A percentile compares a stretch with the other conserved stretches of the same genome.
phyloP scores from a whole-genome alignment of 371 early-diverging fungal genomes.

The Mortierella sp. region DNA sequence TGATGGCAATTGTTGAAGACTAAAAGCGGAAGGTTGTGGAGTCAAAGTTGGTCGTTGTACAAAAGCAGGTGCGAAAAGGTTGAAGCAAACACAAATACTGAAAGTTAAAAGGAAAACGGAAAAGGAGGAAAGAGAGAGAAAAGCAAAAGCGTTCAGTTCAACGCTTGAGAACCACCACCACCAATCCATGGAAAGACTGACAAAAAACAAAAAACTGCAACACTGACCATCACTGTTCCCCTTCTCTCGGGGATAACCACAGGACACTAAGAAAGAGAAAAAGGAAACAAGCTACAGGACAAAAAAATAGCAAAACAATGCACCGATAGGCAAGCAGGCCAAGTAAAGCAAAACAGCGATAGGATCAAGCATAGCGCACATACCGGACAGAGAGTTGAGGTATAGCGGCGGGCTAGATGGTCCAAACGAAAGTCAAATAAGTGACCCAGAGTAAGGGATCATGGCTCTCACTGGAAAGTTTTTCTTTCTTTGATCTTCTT shows the following conservation, averaged over 20 bases:
- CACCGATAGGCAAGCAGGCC: background rate
- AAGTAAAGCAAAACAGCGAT: background rate
- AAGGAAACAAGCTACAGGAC: background rate
- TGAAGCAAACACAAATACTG: background rate
- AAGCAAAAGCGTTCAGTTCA: background rate
- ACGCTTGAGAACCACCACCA: background rate
- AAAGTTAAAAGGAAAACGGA: background rate
- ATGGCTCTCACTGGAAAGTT: background rate
- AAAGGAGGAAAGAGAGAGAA: background rate
- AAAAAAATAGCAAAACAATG: background rate
- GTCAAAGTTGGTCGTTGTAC: background rate
- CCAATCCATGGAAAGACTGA: background rate
- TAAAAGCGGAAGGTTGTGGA: too few species aligned
- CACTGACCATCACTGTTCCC: background rate
- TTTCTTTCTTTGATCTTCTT: background rate
- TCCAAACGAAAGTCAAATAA: background rate
- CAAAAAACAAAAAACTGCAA: background rate
- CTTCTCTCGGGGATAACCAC: background rate
- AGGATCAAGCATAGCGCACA: background rate
- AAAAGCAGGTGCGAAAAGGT: background rate
- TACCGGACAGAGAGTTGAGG: background rate
- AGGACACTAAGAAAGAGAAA: background rate
- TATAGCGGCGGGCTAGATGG: background rate
- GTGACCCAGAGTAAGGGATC: background rate
- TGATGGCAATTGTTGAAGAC: too few species aligned